Evolutionary conservation across 352 stramenopile species (phyloP), one percentile per base, ranked within the genome.

Genomic region (Globisporangium canariense): DNA sequence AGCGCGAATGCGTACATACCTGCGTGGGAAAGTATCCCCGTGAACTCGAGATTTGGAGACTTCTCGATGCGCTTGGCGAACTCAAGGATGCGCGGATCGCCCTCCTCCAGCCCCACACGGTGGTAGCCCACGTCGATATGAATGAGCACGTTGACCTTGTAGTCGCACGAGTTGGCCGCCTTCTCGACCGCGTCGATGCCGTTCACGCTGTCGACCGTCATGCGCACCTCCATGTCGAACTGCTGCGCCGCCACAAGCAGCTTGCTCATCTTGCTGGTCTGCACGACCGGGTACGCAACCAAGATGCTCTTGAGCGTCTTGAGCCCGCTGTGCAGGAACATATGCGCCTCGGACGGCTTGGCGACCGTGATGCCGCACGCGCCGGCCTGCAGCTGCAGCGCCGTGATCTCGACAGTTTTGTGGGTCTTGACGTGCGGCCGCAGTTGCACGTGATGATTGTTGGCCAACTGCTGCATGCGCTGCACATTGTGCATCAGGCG

Each of bases 61-160:
- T 75, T 68, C 57, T 79, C 71, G 58, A 92, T 85, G 34, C 77
- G 70, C 56, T 75, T 59, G 7, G 79, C 81, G 43, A 90, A 73
- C 61, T 76, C 66, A 6, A 83, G 67, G 41, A 92, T 68, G 10
- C 67, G 69, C 11, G 78, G 73, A 32, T 90, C 79, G 34, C 71
- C 58, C 51, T 88, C 74, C 49, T 90, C 83, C 20, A 92, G 62
- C 2, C 81, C 83, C 30, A 90, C 83, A 25, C 83, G 83, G 65
- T 92, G 81, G 54, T 93, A 93, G 36, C 83, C 83, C 0, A 90
- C 79, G 46, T 90, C 83, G 25, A 93, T 80, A 49, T 93, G 81
- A 47, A 93, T 66, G 59, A 93, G 71, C 43, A 90, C 68, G n/a
- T 78, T 78, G 22, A 86, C 60, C 3, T 41, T 64, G 62, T 73